Evolutionary conservation across 208 protist genomes (phyloP), one percentile per base, ranked within the genome.

Genomic region (Herpetomonas samuelpessoai): DNA sequence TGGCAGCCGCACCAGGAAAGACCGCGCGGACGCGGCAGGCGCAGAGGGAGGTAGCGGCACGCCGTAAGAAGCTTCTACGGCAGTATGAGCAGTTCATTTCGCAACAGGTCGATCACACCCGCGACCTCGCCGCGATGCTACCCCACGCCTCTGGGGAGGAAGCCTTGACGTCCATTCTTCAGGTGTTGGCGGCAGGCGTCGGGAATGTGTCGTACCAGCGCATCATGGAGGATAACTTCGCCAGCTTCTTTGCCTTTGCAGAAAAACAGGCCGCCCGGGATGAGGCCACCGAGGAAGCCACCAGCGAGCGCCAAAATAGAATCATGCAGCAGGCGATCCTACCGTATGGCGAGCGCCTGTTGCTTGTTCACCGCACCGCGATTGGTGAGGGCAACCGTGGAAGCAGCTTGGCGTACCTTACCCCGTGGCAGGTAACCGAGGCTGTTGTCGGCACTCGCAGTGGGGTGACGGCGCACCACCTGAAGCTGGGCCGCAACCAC

Each of bases 241-340:
- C 81, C 19, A 58, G 56, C 3, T 85, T 86, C 50, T 57, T 82
- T 10, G 59, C 82, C n/a, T 81, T 86, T 55, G 80, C 81, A 18
- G 46, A 62, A 16, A 71, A 76, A 30, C 60, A 57, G 1, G 57
- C 49, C 16, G 76, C 61, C 31, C 82, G 83, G 22, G 57, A 82
- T 31, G 88, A 92, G 62, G 76, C 58, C 27, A 71, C 77, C 0
- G 88, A 90, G 51, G 83, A 86, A 49, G 76, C 79, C 1, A 87
- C 81, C 1, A 79, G 80, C 45, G 88, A 92, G 59, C 83, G 79
- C 19, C 88, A 95, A 61, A 95, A 95, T 58, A 79, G 85, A 1
- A 82, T 95, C 38, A 83, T 95, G 84, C 85, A 89, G 55, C 82
- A 90, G 28, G 84, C 88, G 4, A 30, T 92, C 0, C 62, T 88